Base-by-base conservation (phyloP, 1,139 yeast genomes). In the Hyphopichia burtonii region DNA sequence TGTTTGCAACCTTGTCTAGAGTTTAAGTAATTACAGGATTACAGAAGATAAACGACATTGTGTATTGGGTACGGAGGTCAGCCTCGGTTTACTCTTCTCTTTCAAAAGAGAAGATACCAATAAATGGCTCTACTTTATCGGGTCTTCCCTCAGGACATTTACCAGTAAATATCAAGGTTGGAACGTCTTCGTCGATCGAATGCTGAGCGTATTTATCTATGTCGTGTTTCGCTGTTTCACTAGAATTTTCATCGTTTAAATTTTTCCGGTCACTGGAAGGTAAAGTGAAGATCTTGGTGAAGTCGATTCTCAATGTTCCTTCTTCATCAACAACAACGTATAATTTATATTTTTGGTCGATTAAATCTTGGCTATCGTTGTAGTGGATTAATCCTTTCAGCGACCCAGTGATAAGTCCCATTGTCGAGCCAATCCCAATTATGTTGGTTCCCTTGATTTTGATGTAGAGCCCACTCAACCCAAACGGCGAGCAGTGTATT, bases 401-500 rank as follows among this genome's bases (percentile, higher is more conserved):
- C 11, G 73, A 63, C 1, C 83, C 83, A 0, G 82, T 75, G 19
- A 78, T 68, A 37, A 78, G 63, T 4, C 82, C 83, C 80, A 78
- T 76, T 16, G 82, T 77, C 7, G 80, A 71, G 1, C 84, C 84
- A 7, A 79, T 74, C 0, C 83, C 83, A 64, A 77, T 74, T 11
- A 76, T 64, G 40, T 74, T 71, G 3, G 80, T 72, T 5, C 77
- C 81, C n/a, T 63, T 65, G n/a, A 77, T 63, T 46, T 75, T 76
- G 39, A 78, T 66, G 51, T 76, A 78, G 14, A 77, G 55, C 10
- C 82, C 83, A 35, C 78, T 69, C 32, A 78, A 64, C n/a, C 83
- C 83, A 55, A 78, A 78, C 2, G 83, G 82, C 2, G 82, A 76
- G 54, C 82, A 77, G 55, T 78, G 82, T 28, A 76, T 72, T 53